A percentile compares a stretch with the other conserved stretches of the same genome.
phyloP scores from a whole-genome alignment of 495 filamentous ascomycete genomes.

The Neurospora tetrasperma region DNA sequence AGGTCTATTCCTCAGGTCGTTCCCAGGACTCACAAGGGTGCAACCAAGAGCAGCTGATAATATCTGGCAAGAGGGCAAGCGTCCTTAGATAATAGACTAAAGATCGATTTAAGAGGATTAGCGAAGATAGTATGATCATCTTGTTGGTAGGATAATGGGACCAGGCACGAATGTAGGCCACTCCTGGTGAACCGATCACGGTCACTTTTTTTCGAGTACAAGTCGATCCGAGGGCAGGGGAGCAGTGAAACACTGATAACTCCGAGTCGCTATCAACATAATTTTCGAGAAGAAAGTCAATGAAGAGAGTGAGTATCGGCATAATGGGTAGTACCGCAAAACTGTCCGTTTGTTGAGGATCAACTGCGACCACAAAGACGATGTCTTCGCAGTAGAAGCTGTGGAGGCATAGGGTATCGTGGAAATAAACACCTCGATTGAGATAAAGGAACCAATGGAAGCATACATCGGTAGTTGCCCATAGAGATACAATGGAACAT shows the following conservation, averaged over 20 bases:
- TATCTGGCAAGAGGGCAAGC: not conserved
- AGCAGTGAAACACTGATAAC: not conserved
- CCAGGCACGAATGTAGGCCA: not conserved
- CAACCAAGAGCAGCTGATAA: not conserved
- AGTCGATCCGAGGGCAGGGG: not conserved
- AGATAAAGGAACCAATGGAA: too few species aligned
- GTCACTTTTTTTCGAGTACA: not conserved
- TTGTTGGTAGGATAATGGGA: not conserved
- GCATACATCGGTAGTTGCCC: not conserved
- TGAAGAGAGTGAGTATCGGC: not conserved
- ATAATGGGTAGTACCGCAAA: not conserved
- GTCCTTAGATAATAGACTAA: not conserved
- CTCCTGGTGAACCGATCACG: not conserved
- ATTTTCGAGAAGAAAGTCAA: too few species aligned
- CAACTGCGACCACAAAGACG: not conserved
- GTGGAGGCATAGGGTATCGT: not conserved
- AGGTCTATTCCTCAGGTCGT: conserved; percentile 55
- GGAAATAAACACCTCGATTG: not conserved
- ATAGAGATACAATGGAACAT: not conserved
- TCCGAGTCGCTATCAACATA: not conserved
- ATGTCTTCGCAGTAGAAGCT: not conserved
- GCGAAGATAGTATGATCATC: not conserved
- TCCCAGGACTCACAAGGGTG: conserved; percentile 7
- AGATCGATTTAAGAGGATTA: not conserved
- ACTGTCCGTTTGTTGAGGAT: not conserved